Conservation (phyloP, 192 early-diverging fungal genomes). For the Entomortierella chlamydospora region DNA sequence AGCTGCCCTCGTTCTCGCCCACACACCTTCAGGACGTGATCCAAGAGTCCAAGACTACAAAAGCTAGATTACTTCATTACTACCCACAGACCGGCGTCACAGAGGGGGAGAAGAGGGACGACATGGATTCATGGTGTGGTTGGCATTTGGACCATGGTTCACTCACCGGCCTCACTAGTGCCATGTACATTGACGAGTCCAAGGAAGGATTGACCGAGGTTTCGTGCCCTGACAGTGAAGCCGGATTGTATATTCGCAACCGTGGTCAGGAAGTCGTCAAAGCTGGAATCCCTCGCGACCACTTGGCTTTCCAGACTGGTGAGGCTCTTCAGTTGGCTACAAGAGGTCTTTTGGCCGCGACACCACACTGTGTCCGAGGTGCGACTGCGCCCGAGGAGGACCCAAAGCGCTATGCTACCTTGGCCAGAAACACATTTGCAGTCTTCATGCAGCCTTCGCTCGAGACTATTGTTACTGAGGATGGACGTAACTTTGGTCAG, state of each 20-base stretch:
- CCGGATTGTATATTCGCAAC: slow-evolving; percentile 71
- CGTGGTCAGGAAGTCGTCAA: slow-evolving; percentile 59
- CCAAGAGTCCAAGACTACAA: slow-evolving; percentile 61
- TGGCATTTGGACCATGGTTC: slow-evolving; percentile 75
- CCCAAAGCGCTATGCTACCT: slow-evolving; percentile 33
- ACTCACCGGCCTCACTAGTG: slow-evolving; percentile 71
- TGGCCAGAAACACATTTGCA: slow-evolving; percentile 76
- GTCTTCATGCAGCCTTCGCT: slow-evolving; percentile 79
- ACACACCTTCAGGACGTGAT: slow-evolving; percentile 67
- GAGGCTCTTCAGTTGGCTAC: slow-evolving; percentile 69
- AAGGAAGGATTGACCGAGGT: slow-evolving; percentile 50
- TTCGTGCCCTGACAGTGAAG: slow-evolving; percentile 52
- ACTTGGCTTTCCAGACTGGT: slow-evolving; percentile 77
- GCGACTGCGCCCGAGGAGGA: slow-evolving; percentile 47
- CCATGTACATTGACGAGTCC: slow-evolving; percentile 69
- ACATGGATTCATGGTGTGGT: slow-evolving; percentile 76
- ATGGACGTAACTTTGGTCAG: slow-evolving; percentile 48
- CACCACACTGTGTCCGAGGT: slow-evolving; percentile 75
- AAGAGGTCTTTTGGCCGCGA: slow-evolving; percentile 65
- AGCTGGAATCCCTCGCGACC: slow-evolving; percentile 68
- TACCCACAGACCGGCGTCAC: slow-evolving; percentile 59
- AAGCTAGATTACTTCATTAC: slow-evolving; percentile 77
- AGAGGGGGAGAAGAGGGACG: slow-evolving; percentile 34
- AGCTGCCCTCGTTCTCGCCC: slow-evolving; percentile 54
- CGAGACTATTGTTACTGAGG: slow-evolving; percentile 51